Conservation (phyloP, 2,329 filamentous ascomycete species). For the Lasiodiplodia sp. region DNA sequence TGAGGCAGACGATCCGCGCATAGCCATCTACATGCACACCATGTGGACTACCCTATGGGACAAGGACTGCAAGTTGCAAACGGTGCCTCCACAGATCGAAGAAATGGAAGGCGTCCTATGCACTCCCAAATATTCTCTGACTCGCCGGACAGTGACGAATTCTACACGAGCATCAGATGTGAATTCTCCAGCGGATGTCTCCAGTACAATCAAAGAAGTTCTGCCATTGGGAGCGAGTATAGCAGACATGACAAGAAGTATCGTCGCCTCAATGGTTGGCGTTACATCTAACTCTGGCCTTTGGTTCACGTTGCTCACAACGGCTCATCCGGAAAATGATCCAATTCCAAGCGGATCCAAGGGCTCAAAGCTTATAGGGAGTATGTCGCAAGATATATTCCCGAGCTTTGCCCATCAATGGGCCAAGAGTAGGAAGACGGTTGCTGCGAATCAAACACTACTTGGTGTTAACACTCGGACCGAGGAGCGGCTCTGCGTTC, state of each 20-base stretch:
- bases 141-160: background rate
- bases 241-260: background rate
- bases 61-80: background rate
- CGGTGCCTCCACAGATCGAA: background rate
- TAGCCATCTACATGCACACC: background rate
- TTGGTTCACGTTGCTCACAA: background rate
- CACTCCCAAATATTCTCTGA: background rate
- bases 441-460: background rate
- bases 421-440: background rate
- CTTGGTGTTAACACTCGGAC: background rate
- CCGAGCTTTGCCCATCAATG: background rate
- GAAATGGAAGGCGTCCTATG: background rate
- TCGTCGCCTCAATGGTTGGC: background rate
- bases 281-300: background rate
- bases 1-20: background rate
- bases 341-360: background rate
- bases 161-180: background rate
- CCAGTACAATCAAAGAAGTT: background rate
- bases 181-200: background rate
- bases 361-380: background rate
- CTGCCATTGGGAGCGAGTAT: background rate
- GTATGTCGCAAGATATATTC: background rate
- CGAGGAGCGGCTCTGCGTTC: background rate
- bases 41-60: background rate
- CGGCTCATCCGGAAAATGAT: background rate